Percentiles rank a stretch among this genome's conserved stretches.
These are phyloP conservation scores for Leersia perrieri DNA, from an alignment of 176 grass and related monocot species.

Conservation along the genomic window DNA sequence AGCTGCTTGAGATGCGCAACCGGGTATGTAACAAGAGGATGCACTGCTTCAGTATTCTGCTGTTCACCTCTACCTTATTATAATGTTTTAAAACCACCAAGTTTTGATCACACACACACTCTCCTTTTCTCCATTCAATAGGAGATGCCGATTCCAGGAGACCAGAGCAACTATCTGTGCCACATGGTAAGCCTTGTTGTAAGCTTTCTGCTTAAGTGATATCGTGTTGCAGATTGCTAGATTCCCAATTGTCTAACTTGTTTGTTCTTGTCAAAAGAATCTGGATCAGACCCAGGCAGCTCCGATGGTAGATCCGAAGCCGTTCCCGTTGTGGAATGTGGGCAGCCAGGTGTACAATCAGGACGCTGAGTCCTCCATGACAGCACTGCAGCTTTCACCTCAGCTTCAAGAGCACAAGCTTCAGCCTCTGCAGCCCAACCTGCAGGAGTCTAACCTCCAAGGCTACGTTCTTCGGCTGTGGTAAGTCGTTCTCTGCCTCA, in stretches of 20 bases:
- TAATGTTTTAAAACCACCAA: background rate
- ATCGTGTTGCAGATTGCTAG: background rate
- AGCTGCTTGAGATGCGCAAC: constrained; percentile 43
- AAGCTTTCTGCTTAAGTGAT: background rate
- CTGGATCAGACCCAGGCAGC: constrained; percentile 7
- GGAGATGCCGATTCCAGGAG: constrained; percentile 42
- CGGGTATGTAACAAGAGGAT: constrained; percentile 41
- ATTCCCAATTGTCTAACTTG: background rate
- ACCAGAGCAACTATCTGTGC: constrained; percentile 46
- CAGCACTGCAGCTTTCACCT: constrained; percentile 40
- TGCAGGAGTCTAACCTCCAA: constrained; percentile 45
- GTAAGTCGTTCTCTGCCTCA: constrained; percentile 9
- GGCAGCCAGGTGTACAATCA: constrained; percentile 15
- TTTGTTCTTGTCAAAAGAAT: constrained; percentile 9
- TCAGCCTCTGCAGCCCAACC: constrained; percentile 64
- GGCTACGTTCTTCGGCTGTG: constrained; percentile 51
- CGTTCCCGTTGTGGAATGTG: constrained; percentile 39
- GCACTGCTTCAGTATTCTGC: background rate
- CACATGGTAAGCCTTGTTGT: constrained; percentile 32
- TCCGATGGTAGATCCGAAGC: constrained; percentile 18
- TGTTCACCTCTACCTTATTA: background rate
- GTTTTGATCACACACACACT: background rate
- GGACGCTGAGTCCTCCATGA: constrained; percentile 37
- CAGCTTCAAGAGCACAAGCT: constrained; percentile 51
- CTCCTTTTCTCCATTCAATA: background rate